phyloP scores from a whole-genome alignment of 2,329 filamentous ascomycete genomes.

The Nothophaeocryptopus gaeumannii region DNA sequence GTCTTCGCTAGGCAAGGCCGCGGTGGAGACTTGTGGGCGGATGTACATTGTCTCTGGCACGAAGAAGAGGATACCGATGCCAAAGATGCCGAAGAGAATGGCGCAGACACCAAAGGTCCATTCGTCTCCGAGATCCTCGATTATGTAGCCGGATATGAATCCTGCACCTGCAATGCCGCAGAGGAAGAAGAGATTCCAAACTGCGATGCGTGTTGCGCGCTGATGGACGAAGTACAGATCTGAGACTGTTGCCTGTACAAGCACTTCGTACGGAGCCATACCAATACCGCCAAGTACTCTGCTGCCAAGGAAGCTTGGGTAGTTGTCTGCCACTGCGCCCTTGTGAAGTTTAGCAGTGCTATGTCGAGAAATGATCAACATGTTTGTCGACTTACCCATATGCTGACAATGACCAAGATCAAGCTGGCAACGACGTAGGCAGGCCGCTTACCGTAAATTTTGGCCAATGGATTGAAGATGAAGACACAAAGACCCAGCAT shows the following conservation, averaged over 20 bases:
- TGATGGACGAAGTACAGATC: constrained; percentile 46
- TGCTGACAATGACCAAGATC: constrained; percentile 47
- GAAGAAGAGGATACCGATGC: constrained; percentile 31
- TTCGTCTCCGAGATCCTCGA: constrained; percentile 40
- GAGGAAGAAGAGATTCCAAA: constrained; percentile 43
- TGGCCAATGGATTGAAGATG: constrained; percentile 51
- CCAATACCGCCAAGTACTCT: constrained; percentile 49
- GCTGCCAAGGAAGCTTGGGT: constrained; percentile 47
- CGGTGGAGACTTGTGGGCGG: constrained; percentile 11
- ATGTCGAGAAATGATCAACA: not conserved
- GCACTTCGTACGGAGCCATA: constrained; percentile 52
- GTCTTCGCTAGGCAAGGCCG: constrained; percentile 13
- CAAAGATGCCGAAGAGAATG: constrained; percentile 37
- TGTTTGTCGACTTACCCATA: constrained; percentile 38
- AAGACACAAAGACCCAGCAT: constrained; percentile 49
- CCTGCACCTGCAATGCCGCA: constrained; percentile 40
- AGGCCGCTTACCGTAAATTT: constrained; percentile 51
- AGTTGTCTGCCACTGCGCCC: constrained; percentile 43
- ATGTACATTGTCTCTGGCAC: constrained; percentile 34
- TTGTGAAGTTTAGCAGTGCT: not conserved
- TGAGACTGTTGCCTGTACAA: constrained; percentile 50
- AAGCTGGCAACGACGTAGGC: constrained; percentile 48
- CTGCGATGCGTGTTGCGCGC: constrained; percentile 39
- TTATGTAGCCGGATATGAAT: constrained; percentile 42
- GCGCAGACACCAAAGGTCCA: constrained; percentile 43